Evolutionary conservation across 176 grass and related monocot species (phyloP), one percentile per base, ranked within the genome.

Genomic region (Elymus sibiricus): DNA sequence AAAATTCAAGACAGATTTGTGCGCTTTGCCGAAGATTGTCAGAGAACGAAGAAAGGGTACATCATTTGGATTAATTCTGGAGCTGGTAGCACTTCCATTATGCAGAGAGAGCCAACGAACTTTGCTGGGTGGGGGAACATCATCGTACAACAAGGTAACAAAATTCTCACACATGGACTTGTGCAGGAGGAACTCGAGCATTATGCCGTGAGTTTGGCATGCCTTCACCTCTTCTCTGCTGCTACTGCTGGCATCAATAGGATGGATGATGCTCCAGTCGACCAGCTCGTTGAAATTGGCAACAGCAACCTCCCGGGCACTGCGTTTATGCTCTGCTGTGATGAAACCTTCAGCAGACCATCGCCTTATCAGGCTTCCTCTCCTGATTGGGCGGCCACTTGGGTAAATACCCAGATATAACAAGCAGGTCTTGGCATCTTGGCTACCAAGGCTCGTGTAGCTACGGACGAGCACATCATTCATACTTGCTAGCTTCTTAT

Each of bases 311-410:
- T 34, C 32, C 2, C 2, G 32, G 32, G 32, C 27, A 74, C 25
- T 15, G 2, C 71, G 27, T 29, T 49, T 74, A 29, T 3, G 42
- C 13, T 74, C 42, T 29, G 16, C 42, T 74, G 0, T 49, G 71
- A 74, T 28, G 42, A 74, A 3, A 14, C 71, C 38, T 86, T 86
- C 65, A 19, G 76, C 84, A 32, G 59, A 34, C 84, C 75, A 86
- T 19, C 49, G 13, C 9, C 84, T 86, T 79, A 86, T 43, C 1
- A 86, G 51, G 71, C 71, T 49, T 74, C 14, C 71, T 43, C 42
- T 74, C 25, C 42, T 74, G 9, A 74, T 49, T 74, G 71, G 15
- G 16, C 46, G 25, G 3, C 42, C 71, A 74, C 42, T 49, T 74
- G 71, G 71, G 14, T 74, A 74, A 74, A 74, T 11, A 74, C 71